Evolutionary conservation across 495 filamentous ascomycete genomes (phyloP), one percentile per base, ranked within the genome.

Genomic region (Evansstolkia leycettana): DNA sequence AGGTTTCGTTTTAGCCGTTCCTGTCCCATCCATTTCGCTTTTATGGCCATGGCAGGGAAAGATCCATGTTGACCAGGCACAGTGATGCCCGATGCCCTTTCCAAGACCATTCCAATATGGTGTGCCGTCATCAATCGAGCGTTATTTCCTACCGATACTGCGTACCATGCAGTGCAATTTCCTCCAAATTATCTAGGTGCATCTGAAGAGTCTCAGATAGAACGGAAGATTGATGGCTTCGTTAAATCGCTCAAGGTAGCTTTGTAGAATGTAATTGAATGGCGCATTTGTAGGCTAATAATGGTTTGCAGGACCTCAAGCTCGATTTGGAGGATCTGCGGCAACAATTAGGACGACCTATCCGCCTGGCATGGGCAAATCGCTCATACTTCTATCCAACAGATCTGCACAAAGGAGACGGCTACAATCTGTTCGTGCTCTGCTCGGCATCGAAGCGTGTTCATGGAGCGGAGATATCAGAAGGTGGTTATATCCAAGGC

Each of bases 91-190:
- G 90, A 98, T 61, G 84, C 89, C 14, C 65, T 98, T 7, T 80
- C 78, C 41, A 96, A 95, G 58, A 98, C 90, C 0, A 58, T 98
- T 5, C 90, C 90, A 0, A 87, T 93, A 38, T 98, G 90, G 90
- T 83, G 81, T 51, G 71, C 74, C 28, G 82, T 94, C 9, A 47
- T 94, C 39, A 96, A 96, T 52, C 65, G 70, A 17, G 57, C 75
- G n/a, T 56, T 94, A 13, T 94, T 93, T 53, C 80, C 80, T 1
- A 57, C 69, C 5, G 31, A 60, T 10, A 52, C 37, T 16, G 49
- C 45, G 39, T 56, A 48, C 46, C 77, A 72, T 40, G 44, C 49
- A 4, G 67, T 94, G 2, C 57, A 70, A 40, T 77, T 78, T 3
- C 81, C 83, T 9, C 72, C 76, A 1, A 65, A 74, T 27, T 69